Evolutionary conservation across 805 yeast genomes (phyloP), one percentile per base, ranked within the genome.

Genomic region (Yamadazyma ubonensis): DNA sequence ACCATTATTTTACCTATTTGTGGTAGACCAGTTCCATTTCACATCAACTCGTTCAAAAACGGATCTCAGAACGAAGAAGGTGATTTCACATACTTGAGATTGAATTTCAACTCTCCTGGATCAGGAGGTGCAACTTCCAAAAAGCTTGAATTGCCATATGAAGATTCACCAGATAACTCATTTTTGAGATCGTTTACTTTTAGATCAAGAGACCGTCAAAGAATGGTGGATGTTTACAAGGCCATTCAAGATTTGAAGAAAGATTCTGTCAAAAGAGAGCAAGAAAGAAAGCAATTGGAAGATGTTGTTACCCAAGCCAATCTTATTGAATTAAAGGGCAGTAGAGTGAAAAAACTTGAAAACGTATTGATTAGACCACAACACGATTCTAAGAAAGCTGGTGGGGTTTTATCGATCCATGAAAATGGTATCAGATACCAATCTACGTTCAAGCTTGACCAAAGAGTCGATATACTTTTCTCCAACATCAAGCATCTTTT

Each of bases 21-120:
- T 54, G 99, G 99, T 47, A 76, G 98, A 55, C 97, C 98, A 1
- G 98, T 93, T 38, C 99, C 99, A 17, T 91, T 93, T 73, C 99
- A 91, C 61, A 89, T 91, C 57, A 88, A 88, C 60, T 73, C 97
- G 3, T 90, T 86, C 67, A 91, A 90, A 56, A 90, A 87, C 58
- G 98, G 96, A 36, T 85, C 96, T 8, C 90, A 89, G 56, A 87
- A 83, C 48, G 99, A 93, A 56, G 98, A 93, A 70, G 98, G 97
- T 38, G 97, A 90, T 51, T 89, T 78, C 61, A 89, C 96, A 1
- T 90, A 86, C 57, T 60, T 91, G 54, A 80, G 99, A 62, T 73
- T 91, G 56, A 91, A 91, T 60, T 88, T 91, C 73, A 81, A 90
- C 60, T 83, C 96, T 2, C 98, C 99, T 1, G 97, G 96, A 54